Percentiles rank a stretch among this genome's conserved stretches.
Conservation (phyloP, 2,329 filamentous ascomycete species). For the Trichophyton mentagrophytes region DNA sequence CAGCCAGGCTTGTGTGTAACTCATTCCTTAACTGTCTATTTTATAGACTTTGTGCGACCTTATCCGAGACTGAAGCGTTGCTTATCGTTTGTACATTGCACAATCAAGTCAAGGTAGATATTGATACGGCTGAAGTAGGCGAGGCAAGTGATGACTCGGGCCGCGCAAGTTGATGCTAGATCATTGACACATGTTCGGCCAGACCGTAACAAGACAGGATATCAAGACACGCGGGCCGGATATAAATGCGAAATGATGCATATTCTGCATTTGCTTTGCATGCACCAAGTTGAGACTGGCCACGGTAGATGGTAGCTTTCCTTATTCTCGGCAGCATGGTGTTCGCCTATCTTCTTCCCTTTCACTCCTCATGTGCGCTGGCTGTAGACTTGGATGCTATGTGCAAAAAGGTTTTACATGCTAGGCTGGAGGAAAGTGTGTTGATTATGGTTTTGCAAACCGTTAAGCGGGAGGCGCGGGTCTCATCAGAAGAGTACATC, state of each 20-base stretch:
- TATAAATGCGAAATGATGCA: neutral
- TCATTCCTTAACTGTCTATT: neutral
- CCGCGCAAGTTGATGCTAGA: neutral
- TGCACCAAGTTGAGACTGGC: too few species aligned
- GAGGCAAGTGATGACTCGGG: neutral
- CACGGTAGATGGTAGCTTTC: too few species aligned
- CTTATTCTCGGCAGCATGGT: too few species aligned
- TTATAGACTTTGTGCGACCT: neutral
- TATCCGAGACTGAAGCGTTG: neutral
- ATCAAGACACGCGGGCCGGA: neutral
- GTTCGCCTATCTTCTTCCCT: neutral
- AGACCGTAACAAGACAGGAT: neutral
- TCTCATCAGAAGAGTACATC: neutral
- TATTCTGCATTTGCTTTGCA: neutral
- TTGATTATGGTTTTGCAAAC: neutral
- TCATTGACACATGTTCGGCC: neutral
- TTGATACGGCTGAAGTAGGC: neutral
- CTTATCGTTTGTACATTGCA: neutral
- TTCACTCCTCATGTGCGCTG: neutral
- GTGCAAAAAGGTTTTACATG: neutral
- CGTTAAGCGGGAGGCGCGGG: neutral
- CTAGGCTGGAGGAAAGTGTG: neutral
- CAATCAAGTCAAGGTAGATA: neutral
- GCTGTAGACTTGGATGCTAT: neutral
- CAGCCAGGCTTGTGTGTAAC: neutral